phyloP scores from a whole-genome alignment of 2,329 filamentous ascomycete species.

The Chaetomium strumarium region DNA sequence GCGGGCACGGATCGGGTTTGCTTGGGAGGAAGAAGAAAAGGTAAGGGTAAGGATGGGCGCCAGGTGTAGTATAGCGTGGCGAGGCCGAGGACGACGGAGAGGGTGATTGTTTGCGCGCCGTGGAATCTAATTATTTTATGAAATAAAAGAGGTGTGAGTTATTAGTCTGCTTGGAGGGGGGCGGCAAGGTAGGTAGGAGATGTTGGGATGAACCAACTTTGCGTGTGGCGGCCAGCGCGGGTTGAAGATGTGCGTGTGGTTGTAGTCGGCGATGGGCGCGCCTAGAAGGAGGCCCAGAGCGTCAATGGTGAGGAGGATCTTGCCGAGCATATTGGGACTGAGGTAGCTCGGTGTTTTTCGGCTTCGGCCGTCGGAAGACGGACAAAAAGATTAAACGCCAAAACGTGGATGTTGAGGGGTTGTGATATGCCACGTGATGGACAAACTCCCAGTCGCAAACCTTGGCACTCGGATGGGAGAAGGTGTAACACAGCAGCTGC shows the following conservation, averaged over 20 bases:
- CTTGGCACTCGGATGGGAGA: too few relatives aligned
- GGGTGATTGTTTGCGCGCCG: slow-evolving; percentile 22
- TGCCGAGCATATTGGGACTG: slow-evolving; percentile 29
- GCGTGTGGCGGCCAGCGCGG: slow-evolving; percentile 42
- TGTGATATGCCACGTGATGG: too few relatives aligned
- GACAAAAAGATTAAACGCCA: too few relatives aligned
- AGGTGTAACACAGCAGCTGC: too few relatives aligned
- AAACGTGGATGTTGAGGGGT: too few relatives aligned
- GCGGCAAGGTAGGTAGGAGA: neutral
- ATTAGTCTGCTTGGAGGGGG: too few relatives aligned
- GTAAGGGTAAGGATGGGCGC: slow-evolving; percentile 27
- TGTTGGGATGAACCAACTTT: slow-evolving; percentile 29
- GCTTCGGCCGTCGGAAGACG: too few relatives aligned
- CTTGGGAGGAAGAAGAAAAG: slow-evolving; percentile 7
- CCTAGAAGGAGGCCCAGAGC: slow-evolving; percentile 34
- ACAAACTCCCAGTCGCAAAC: too few relatives aligned
- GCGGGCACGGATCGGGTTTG: neutral
- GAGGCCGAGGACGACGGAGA: slow-evolving; percentile 35
- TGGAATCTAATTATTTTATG: slow-evolving; percentile 4
- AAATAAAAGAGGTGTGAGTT: too few relatives aligned
- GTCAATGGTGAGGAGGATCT: slow-evolving; percentile 37
- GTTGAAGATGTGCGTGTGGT: slow-evolving; percentile 39
- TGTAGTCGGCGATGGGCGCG: slow-evolving; percentile 35
- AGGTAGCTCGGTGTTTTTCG: too few relatives aligned
- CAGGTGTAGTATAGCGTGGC: slow-evolving; percentile 38